Percentiles rank a stretch among this genome's conserved stretches.
Evolutionary conservation across 345 rosid species (phyloP).

Genomic region (Diplotaxis tenuifolia): DNA sequence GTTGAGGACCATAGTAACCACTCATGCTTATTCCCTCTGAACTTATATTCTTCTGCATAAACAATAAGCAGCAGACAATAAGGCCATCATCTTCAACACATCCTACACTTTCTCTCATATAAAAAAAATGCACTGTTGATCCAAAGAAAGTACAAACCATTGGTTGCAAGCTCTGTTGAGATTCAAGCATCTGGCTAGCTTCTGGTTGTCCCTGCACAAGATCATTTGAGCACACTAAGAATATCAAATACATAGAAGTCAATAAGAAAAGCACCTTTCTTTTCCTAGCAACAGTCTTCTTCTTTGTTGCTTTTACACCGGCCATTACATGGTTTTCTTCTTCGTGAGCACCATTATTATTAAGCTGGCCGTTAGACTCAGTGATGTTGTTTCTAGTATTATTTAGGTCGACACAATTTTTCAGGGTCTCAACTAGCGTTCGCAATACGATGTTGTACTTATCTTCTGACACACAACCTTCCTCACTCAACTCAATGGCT

Average conservation of each 20-base stretch:
- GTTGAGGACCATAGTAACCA: conserved; percentile 54
- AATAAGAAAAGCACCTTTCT: conserved; percentile 45
- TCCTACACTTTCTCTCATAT: not conserved
- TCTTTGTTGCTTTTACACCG: conserved; percentile 46
- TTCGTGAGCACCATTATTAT: conserved; percentile 34
- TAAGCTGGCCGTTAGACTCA: conserved; percentile 40
- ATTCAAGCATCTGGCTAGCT: conserved; percentile 41
- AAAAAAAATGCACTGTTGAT: not conserved
- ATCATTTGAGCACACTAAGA: not conserved
- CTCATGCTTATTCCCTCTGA: conserved; percentile 49
- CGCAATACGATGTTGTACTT: conserved; percentile 46
- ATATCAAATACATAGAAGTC: not conserved
- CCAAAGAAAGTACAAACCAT: conserved; percentile 40
- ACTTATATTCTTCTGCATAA: conserved; percentile 46
- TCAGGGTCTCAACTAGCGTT: conserved; percentile 45
- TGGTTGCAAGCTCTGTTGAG: conserved; percentile 51
- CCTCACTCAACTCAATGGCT: conserved; percentile 47
- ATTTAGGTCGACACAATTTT: conserved; percentile 55
- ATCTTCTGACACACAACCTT: conserved; percentile 49
- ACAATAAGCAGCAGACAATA: not conserved
- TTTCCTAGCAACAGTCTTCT: conserved; percentile 50
- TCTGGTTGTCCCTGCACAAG: conserved; percentile 50
- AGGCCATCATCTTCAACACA: conserved; percentile 6
- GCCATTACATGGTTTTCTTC: conserved; percentile 44
- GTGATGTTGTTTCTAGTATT: conserved; percentile 39